phyloP scores from a whole-genome alignment of 2,329 filamentous ascomycete genomes.

The Aspergillus latus region DNA sequence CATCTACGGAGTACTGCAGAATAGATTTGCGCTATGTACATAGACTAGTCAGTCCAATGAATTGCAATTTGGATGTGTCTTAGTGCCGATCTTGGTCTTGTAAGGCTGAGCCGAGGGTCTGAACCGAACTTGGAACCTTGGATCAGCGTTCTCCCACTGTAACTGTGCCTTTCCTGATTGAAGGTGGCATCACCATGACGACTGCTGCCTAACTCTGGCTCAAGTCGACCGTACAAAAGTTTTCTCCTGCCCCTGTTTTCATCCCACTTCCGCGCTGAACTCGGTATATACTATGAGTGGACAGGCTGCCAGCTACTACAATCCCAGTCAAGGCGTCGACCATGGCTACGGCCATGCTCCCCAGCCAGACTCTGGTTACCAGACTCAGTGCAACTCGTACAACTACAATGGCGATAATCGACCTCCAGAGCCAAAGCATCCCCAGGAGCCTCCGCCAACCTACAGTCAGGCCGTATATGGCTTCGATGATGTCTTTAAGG shows the following conservation, averaged over 20 bases:
- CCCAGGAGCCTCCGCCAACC: conserved; percentile 29
- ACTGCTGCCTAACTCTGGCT: background rate
- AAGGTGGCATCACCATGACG: conserved; percentile 12
- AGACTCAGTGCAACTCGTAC: conserved; percentile 16
- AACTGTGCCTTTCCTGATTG: background rate
- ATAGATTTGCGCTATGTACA: conserved; percentile 3
- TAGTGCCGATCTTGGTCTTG: background rate
- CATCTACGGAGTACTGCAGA: background rate
- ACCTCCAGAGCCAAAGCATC: conserved; percentile 24
- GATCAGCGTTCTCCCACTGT: background rate
- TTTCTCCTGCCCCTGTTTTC: background rate
- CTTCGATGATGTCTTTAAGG: conserved; percentile 80
- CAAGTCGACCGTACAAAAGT: background rate
- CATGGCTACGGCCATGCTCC: conserved; percentile 13
- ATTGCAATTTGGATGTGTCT: background rate
- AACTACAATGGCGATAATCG: conserved; percentile 15
- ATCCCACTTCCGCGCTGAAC: conserved; percentile 2
- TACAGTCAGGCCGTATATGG: conserved; percentile 40
- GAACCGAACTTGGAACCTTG: background rate
- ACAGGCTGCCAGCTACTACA: conserved; percentile 40
- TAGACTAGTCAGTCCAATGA: conserved; percentile 4
- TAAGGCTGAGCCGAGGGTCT: conserved; percentile 10
- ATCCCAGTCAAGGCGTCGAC: conserved; percentile 29
- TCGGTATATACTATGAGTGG: conserved; percentile 32
- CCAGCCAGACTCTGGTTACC: conserved; percentile 15